Conservation (phyloP, 352 stramenopile genomes). For the Phytopythium helicoides region DNA sequence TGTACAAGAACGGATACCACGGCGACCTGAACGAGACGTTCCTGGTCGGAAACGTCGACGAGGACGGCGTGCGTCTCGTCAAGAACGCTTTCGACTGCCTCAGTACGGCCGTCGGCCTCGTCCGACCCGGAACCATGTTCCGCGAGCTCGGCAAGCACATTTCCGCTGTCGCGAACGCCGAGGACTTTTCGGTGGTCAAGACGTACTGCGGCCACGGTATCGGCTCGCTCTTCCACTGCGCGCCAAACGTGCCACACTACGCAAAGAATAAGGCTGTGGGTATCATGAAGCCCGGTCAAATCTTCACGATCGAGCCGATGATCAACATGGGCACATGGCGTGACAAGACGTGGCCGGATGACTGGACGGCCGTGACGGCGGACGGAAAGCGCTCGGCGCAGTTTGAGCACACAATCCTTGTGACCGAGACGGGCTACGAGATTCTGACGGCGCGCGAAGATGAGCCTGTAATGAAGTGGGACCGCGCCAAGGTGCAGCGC, state of each 20-base stretch:
- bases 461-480: slow-evolving; percentile 79
- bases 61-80: slow-evolving; percentile 86
- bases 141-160: slow-evolving; percentile 94
- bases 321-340: slow-evolving; percentile 93
- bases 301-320: slow-evolving; percentile 99
- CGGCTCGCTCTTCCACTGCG: slow-evolving; percentile 95
- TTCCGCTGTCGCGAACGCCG: slow-evolving; percentile 64
- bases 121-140: slow-evolving; percentile 94
- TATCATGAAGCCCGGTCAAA: slow-evolving; percentile 94
- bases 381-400: slow-evolving; percentile 95
- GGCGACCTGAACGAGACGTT: slow-evolving; percentile 98
- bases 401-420: slow-evolving; percentile 95
- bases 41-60: slow-evolving; percentile 94
- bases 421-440: slow-evolving; percentile 95
- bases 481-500: slow-evolving; percentile 66
- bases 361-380: slow-evolving; percentile 95
- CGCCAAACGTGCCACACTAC: slow-evolving; percentile 97
- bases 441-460: slow-evolving; percentile 91
- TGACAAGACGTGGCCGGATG: slow-evolving; percentile 93
- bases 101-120: slow-evolving; percentile 66
- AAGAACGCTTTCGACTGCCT: slow-evolving; percentile 94
- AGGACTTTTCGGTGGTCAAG: slow-evolving; percentile 91
- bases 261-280: slow-evolving; percentile 96
- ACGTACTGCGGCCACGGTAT: slow-evolving; percentile 98
- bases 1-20: slow-evolving; percentile 96